Percentiles rank a stretch among this genome's conserved stretches.
Evolutionary conservation across 495 filamentous ascomycete species (phyloP).

Genomic region (Aspergillus sparsus): DNA sequence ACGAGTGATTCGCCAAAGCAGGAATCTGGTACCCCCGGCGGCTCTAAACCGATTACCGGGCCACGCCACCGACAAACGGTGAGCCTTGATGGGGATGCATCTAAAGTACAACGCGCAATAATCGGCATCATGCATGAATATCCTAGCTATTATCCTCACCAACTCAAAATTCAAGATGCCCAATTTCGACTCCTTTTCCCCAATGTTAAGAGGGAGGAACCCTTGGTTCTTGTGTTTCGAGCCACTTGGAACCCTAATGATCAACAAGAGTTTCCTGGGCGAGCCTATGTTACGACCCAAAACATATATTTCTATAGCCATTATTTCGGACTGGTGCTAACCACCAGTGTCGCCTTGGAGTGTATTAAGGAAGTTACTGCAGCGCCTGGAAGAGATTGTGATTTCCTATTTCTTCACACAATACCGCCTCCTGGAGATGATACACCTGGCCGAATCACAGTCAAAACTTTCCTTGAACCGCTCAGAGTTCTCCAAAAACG

Average conservation of each 20-base stretch:
- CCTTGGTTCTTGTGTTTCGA: constrained; percentile 76
- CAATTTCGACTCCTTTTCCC: constrained; percentile 94
- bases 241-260: constrained; percentile 76
- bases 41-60: constrained; percentile 22
- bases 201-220: constrained; percentile 68
- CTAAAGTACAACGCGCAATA: constrained; percentile 45
- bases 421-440: constrained; percentile 60
- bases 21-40: constrained; percentile 23
- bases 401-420: constrained; percentile 88
- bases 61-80: constrained; percentile 73
- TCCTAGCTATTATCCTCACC: constrained; percentile 78
- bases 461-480: constrained; percentile 92
- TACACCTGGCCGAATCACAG: constrained; percentile 69
- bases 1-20: constrained; percentile 35
- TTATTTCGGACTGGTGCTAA: constrained; percentile 86
- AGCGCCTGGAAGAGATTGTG: constrained; percentile 84
- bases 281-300: constrained; percentile 82
- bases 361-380: constrained; percentile 85
- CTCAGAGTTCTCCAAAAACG: constrained; percentile 78
- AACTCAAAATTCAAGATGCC: constrained; percentile 83
- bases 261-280: constrained; percentile 78
- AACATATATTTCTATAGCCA: constrained; percentile 96
- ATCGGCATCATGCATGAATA: constrained; percentile 57
- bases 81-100: constrained; percentile 66
- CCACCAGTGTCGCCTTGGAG: constrained; percentile 70